Evolutionary conservation across 129 eudicot genomes (phyloP).

Genomic region (Pittosporum tobira): DNA sequence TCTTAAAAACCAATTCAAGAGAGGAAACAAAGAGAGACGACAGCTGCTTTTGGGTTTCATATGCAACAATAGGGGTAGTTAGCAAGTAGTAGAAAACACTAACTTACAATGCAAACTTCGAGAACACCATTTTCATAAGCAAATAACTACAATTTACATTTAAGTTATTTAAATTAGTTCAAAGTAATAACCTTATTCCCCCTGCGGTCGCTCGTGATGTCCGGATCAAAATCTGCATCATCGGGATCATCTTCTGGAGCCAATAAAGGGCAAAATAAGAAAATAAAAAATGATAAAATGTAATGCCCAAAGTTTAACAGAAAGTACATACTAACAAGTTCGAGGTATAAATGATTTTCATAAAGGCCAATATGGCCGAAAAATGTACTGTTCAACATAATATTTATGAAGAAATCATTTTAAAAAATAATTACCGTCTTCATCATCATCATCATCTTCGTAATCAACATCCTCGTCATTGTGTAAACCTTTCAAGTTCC

Average conservation of each 20-base stretch:
- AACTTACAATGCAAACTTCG: neutral
- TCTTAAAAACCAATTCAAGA: no score
- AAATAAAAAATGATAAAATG: neutral
- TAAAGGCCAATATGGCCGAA: neutral
- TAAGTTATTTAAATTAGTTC: slow-evolving; percentile 7
- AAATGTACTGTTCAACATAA: neutral
- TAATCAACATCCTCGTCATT: slow-evolving; percentile 34
- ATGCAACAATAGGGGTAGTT: neutral
- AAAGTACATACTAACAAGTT: neutral
- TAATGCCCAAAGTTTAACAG: neutral
- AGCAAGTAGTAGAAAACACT: slow-evolving; percentile 1
- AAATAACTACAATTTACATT: neutral
- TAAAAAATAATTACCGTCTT: slow-evolving; percentile 35
- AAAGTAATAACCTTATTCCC: slow-evolving; percentile 41
- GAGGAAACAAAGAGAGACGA: no score
- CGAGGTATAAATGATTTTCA: neutral
- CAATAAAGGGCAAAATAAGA: slow-evolving; percentile 3
- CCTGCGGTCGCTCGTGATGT: slow-evolving; percentile 39
- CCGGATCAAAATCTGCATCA: slow-evolving; percentile 96
- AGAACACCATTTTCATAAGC: neutral
- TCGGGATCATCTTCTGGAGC: slow-evolving; percentile 96
- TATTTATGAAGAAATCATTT: no score
- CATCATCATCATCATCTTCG: slow-evolving; percentile 52
- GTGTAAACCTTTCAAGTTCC: slow-evolving; percentile 44
- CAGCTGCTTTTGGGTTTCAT: no score